These are phyloP conservation scores for Didymella pinodella DNA, from an alignment of 2,329 filamentous ascomycete genomes.

Conservation along the genomic window DNA sequence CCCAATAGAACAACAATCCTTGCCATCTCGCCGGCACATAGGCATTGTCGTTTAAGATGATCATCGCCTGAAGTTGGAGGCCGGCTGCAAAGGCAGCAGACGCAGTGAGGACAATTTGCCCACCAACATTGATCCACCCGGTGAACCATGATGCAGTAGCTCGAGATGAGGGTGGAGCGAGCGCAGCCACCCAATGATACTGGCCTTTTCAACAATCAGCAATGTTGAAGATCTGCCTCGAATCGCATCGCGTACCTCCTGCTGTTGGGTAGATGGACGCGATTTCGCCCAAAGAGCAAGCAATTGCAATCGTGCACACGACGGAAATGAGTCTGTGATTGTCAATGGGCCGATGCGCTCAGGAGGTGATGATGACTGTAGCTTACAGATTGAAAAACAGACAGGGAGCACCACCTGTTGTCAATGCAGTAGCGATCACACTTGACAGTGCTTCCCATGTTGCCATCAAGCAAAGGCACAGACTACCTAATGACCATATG, in stretches of 20 bases:
- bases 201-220: constrained; percentile 45
- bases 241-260: constrained; percentile 60
- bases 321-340: constrained; percentile 53
- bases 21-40: constrained; percentile 57
- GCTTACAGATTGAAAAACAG: constrained; percentile 57
- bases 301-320: constrained; percentile 68
- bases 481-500: constrained; percentile 54
- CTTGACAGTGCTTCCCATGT: constrained; percentile 61
- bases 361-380: background rate
- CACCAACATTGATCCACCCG: constrained; percentile 57
- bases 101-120: constrained; percentile 57
- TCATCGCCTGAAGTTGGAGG: constrained; percentile 55
- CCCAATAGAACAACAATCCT: constrained; percentile 60
- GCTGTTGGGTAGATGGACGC: constrained; percentile 77
- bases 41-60: constrained; percentile 53
- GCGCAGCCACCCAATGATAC: constrained; percentile 58
- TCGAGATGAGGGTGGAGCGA: constrained; percentile 47
- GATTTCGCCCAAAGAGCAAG: constrained; percentile 73
- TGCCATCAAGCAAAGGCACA: constrained; percentile 60
- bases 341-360: background rate
- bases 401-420: constrained; percentile 57
- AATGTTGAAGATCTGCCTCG: background rate
- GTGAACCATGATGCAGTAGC: constrained; percentile 52
- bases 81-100: constrained; percentile 59
- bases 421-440: constrained; percentile 56